phyloP scores from a whole-genome alignment of 2,329 filamentous ascomycete genomes.

The Tolypocladium pustulatum region DNA sequence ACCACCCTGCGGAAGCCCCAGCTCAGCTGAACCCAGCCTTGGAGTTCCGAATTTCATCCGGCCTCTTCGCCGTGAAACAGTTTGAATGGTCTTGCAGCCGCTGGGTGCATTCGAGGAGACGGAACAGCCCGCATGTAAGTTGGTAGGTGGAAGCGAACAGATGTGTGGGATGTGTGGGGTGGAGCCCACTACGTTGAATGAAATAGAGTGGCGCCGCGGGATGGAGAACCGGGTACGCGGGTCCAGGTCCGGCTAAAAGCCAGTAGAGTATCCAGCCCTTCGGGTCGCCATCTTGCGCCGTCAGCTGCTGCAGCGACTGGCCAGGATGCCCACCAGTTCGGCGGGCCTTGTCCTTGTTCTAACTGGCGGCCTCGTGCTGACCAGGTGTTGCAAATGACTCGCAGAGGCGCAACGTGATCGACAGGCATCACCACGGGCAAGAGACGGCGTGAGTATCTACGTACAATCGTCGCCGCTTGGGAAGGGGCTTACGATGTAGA shows the following conservation, averaged over 20 bases:
- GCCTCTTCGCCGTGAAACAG: background rate
- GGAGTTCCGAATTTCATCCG: background rate
- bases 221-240: slow-evolving; percentile 5
- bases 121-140: background rate
- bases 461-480: background rate
- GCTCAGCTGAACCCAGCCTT: background rate
- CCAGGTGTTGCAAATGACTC: background rate
- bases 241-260: background rate
- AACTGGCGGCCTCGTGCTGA: background rate
- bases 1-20: background rate
- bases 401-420: background rate
- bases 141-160: background rate
- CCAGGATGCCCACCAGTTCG: background rate
- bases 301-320: background rate
- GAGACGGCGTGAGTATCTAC: background rate
- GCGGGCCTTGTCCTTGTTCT: background rate
- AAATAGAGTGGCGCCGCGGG: no score
- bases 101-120: background rate
- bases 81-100: background rate
- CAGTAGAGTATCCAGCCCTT: background rate
- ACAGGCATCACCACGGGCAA: background rate
- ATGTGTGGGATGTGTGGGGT: background rate
- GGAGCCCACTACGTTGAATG: no score
- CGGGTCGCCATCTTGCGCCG: background rate
- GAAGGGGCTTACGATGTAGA: background rate